Base-by-base conservation (phyloP, 331 rosid species). In the Arachis monticola region DNA sequence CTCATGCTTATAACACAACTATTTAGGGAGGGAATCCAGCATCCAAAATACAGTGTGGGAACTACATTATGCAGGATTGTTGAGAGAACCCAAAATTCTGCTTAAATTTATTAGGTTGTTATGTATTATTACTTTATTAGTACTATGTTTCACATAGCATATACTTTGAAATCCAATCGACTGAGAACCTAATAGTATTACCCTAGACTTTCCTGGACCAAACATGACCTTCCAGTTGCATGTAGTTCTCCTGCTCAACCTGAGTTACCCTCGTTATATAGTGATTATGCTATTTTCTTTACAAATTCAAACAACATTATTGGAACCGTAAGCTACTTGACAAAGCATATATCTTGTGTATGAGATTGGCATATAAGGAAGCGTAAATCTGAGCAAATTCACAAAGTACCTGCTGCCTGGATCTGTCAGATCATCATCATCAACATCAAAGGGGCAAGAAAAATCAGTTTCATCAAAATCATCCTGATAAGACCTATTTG, bases 381-480 rank as follows among this genome's bases (percentile, higher is more conserved):
- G 69, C 32, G 50, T 60, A 71, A 78, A 78, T 80, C 45, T 57
- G n/a, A 61, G 50, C 46, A 22, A 77, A 46, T 74, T 47, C 64
- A 31, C 7, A 72, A 31, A 67, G 72, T 90, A 93, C 98, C 96
- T 89, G 97, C 91, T 89, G 53, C 88, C 73, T 13, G 88, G 90
- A 87, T 90, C 88, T 2, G 86, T 83, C 80, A 85, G 73, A 61
- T 90, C 96, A 67, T 85, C 96, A 50, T 83, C 84, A 73, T 87
- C 96, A 70, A 87, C 82, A 70, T 87, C 94, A 88, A 93, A 93
- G 0, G 97, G 87, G 77, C 97, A 89, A n/a, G 82, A 76, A 74
- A 80, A 83, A 71, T 93, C 96, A 46, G 87, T 14, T 66, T 89
- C 91, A 80, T 91, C 97, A 69, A 79, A 80, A 77, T 89, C 93